Evolutionary conservation across 768 basidiomycete species (phyloP).

Genomic region (Boletus rubescentipes): DNA sequence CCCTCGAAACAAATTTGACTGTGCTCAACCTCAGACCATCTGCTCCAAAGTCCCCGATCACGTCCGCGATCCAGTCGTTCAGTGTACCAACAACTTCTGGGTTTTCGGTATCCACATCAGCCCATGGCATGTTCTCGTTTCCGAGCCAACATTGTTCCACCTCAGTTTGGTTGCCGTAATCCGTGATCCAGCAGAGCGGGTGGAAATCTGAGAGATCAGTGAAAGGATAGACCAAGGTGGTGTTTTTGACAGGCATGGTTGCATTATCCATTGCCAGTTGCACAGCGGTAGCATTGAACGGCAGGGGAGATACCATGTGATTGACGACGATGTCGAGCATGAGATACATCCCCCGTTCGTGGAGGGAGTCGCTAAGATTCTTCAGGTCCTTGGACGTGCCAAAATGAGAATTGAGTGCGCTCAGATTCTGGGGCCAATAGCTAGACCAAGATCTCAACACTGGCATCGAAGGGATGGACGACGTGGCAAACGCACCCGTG

Average conservation of each 20-base stretch:
- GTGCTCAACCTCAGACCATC: slow-evolving; percentile 62
- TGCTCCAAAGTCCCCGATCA: slow-evolving; percentile 47
- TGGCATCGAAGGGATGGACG: background rate
- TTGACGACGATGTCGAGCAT: slow-evolving; percentile 67
- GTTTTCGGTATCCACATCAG: slow-evolving; percentile 58
- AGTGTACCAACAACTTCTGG: slow-evolving; percentile 40
- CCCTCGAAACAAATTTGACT: slow-evolving; percentile 52
- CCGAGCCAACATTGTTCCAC: slow-evolving; percentile 64
- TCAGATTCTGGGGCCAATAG: slow-evolving; percentile 54
- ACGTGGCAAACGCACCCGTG: slow-evolving; percentile 41
- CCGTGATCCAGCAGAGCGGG: slow-evolving; percentile 39
- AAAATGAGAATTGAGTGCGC: slow-evolving; percentile 51
- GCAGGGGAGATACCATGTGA: slow-evolving; percentile 47
- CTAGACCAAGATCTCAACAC: slow-evolving; percentile 17
- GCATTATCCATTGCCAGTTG: slow-evolving; percentile 16
- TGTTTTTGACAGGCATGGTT: slow-evolving; percentile 12
- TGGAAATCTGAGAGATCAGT: slow-evolving; percentile 39
- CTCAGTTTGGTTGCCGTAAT: slow-evolving; percentile 46
- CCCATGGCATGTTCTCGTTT: slow-evolving; percentile 49
- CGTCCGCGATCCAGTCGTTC: slow-evolving; percentile 46
- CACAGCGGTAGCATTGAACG: slow-evolving; percentile 26
- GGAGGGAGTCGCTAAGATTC: slow-evolving; percentile 45
- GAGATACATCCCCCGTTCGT: slow-evolving; percentile 53
- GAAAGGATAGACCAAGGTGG: slow-evolving; percentile 32
- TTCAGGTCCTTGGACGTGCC: slow-evolving; percentile 52